These are phyloP conservation scores for Adansonia madagascariensis DNA, from an alignment of 441 rosid species.

Conservation along the genomic window DNA sequence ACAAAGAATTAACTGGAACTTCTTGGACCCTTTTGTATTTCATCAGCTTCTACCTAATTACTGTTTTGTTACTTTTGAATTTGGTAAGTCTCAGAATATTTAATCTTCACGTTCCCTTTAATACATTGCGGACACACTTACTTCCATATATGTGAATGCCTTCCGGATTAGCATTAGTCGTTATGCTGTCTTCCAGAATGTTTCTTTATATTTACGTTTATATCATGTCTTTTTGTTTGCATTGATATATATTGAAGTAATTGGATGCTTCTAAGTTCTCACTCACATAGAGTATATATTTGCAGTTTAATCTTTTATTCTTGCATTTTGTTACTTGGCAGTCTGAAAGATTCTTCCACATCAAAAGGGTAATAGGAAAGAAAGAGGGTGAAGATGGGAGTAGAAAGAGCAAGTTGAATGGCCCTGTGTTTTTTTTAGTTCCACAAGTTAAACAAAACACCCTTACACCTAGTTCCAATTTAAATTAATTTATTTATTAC, in stretches of 20 bases:
- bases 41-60: conserved; percentile 88
- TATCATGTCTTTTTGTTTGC: neutral
- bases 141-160: conserved; percentile 1
- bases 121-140: neutral
- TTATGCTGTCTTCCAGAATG: neutral
- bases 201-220: neutral
- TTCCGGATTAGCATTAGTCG: neutral
- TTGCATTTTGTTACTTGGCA: conserved; percentile 14
- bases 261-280: conserved; percentile 4
- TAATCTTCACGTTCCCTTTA: neutral
- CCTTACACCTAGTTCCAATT: neutral
- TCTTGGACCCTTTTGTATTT: conserved; percentile 80
- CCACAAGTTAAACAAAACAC: conserved; percentile 8
- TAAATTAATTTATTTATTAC: neutral
- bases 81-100: conserved; percentile 56
- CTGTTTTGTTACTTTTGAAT: conserved; percentile 80
- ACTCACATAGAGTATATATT: neutral
- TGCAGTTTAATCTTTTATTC: neutral
- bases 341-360: conserved; percentile 1
- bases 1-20: conserved; percentile 78
- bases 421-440: neutral
- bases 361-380: conserved; percentile 4
- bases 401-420: neutral
- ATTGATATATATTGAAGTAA: neutral
- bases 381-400: conserved; percentile 8